Conservation (phyloP, 2,329 filamentous ascomycete species). For the Shiraia bambusicola region DNA sequence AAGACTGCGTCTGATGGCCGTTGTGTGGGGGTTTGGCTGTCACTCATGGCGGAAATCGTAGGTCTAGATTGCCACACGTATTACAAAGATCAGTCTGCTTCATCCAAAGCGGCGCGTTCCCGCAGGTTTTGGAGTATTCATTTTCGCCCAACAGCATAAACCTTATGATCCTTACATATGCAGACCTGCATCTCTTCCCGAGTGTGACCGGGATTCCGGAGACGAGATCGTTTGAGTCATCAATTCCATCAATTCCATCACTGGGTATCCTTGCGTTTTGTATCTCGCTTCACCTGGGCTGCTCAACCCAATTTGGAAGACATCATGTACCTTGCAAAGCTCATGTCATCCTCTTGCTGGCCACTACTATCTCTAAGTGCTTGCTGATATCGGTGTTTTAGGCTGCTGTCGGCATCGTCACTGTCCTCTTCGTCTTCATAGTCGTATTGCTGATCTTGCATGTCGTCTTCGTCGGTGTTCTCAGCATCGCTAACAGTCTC, state of each 20-base stretch:
- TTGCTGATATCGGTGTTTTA: conserved; percentile 75
- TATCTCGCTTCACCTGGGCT: not conserved
- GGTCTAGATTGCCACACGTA: too few relatives aligned
- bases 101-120: conserved; percentile 7
- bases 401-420: conserved; percentile 60
- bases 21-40: too few relatives aligned
- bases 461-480: conserved; percentile 56
- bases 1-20: conserved; percentile 1
- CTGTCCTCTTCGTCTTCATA: conserved; percentile 58
- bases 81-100: too few relatives aligned
- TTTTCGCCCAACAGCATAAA: conserved; percentile 6
- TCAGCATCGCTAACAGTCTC: conserved; percentile 55
- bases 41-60: too few relatives aligned
- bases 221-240: conserved; percentile 8
- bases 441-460: conserved; percentile 56
- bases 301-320: conserved; percentile 40
- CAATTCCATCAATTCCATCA: not conserved
- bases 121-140: not conserved
- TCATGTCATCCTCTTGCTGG: conserved; percentile 51
- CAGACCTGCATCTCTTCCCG: conserved; percentile 12
- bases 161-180: conserved; percentile 9
- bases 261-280: conserved; percentile 10
- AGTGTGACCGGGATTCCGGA: conserved; percentile 12
- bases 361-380: conserved; percentile 60
- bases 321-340: conserved; percentile 54